Conservation (phyloP, 2,329 filamentous ascomycete genomes). For the Furcasterigmium furcatum region DNA sequence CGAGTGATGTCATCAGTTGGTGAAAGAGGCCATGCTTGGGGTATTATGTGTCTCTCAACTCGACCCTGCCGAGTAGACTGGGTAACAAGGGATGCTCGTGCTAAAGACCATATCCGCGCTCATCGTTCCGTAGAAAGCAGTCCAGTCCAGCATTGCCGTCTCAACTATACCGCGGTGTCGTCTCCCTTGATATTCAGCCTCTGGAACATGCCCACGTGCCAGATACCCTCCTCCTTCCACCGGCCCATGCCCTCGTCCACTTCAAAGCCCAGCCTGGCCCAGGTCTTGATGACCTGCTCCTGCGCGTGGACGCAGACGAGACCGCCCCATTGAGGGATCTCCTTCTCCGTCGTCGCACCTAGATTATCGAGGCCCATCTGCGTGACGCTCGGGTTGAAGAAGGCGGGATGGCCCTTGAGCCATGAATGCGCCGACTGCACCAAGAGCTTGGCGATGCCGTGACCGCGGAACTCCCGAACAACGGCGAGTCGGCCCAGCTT, state of each 20-base stretch:
- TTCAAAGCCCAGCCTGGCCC: conserved; percentile 70
- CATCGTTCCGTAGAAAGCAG: too few relatives aligned
- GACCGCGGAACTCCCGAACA: conserved; percentile 59
- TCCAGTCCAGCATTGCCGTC: too few relatives aligned
- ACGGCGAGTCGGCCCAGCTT: conserved; percentile 80
- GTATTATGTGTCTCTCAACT: too few relatives aligned
- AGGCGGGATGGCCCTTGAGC: conserved; percentile 57
- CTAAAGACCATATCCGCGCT: too few relatives aligned
- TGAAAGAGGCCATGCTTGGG: too few relatives aligned
- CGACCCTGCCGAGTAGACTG: too few relatives aligned
- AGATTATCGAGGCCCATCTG: conserved; percentile 40
- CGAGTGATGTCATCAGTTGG: conserved; percentile 4
- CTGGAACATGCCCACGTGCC: conserved; percentile 79
- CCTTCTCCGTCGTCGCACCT: conserved; percentile 24
- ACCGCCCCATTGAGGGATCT: conserved; percentile 58
- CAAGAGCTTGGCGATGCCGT: conserved; percentile 61
- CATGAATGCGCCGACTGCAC: conserved; percentile 68
- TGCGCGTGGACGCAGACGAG: conserved; percentile 81
- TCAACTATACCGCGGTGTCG: too few relatives aligned
- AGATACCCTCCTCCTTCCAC: conserved; percentile 83
- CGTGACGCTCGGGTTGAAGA: conserved; percentile 47
- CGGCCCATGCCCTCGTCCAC: conserved; percentile 69
- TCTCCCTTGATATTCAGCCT: conserved; percentile 29
- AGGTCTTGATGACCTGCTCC: conserved; percentile 59
- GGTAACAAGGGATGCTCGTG: too few relatives aligned